A percentile compares a stretch with the other conserved stretches of the same genome.
Evolutionary conservation across 2,329 filamentous ascomycete species (phyloP).

Genomic region (Aureobasidium mangrovei): DNA sequence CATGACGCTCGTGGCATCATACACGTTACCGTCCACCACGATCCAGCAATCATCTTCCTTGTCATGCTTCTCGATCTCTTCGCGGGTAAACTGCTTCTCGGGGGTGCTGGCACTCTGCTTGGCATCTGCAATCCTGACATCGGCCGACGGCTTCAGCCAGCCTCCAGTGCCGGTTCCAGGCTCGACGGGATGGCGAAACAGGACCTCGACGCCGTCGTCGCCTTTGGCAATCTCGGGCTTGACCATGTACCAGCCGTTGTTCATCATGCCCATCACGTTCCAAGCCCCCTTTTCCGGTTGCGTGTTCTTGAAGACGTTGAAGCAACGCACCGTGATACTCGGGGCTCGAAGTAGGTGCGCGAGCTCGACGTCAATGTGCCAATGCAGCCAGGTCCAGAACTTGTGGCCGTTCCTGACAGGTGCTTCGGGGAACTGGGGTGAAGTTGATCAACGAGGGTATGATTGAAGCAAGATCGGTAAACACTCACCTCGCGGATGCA

Average conservation of each 20-base stretch:
- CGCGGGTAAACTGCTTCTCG: slow-evolving; percentile 43
- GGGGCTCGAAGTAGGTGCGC: slow-evolving; percentile 35
- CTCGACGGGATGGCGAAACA: slow-evolving; percentile 40
- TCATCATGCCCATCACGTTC: slow-evolving; percentile 49
- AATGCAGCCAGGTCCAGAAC: slow-evolving; percentile 48
- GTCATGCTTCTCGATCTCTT: slow-evolving; percentile 46
- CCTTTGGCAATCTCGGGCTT: slow-evolving; percentile 32
- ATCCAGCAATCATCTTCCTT: slow-evolving; percentile 44
- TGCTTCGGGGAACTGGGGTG: slow-evolving; percentile 35
- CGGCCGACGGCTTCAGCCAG: slow-evolving; percentile 44
- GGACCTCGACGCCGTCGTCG: slow-evolving; percentile 24
- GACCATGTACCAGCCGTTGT: slow-evolving; percentile 44
- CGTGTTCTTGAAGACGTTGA: slow-evolving; percentile 44
- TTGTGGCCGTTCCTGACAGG: slow-evolving; percentile 45
- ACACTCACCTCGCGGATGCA: slow-evolving; percentile 29
- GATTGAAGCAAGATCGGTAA: no score
- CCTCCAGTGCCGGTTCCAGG: slow-evolving; percentile 31
- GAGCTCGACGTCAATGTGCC: slow-evolving; percentile 43
- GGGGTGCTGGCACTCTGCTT: slow-evolving; percentile 39
- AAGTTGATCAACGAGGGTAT: not conserved
- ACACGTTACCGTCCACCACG: slow-evolving; percentile 44
- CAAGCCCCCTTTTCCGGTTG: slow-evolving; percentile 38
- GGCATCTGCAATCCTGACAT: slow-evolving; percentile 37
- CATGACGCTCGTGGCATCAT: slow-evolving; percentile 41
- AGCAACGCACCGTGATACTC: slow-evolving; percentile 39